phyloP scores from a whole-genome alignment of 768 basidiomycete species.

The Dentipellis sp. region DNA sequence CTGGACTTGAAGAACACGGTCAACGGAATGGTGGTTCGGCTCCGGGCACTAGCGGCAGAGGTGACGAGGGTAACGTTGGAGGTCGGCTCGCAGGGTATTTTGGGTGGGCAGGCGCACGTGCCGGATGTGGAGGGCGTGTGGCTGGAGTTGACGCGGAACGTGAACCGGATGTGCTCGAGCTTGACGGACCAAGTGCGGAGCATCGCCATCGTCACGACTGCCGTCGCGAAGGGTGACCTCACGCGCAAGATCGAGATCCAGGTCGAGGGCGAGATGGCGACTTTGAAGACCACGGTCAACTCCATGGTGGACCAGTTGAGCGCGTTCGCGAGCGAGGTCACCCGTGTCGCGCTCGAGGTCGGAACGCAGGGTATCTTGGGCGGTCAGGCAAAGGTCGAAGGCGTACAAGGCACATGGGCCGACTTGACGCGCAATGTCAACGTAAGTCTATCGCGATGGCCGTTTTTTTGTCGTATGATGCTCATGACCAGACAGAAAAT shows the following conservation, averaged over 20 bases:
- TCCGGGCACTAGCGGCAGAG: conserved; percentile 63
- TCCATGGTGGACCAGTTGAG: conserved; percentile 84
- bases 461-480: not conserved
- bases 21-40: conserved; percentile 36
- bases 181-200: conserved; percentile 70
- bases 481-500: conserved; percentile 48
- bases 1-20: conserved; percentile 59
- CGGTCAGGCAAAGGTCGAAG: conserved; percentile 80
- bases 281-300: conserved; percentile 74
- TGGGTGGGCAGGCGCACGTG: conserved; percentile 80
- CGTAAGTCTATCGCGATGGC: conserved; percentile 30
- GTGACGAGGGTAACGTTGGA: conserved; percentile 76
- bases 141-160: conserved; percentile 70
- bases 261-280: conserved; percentile 77
- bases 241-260: conserved; percentile 86
- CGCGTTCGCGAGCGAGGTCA: conserved; percentile 76
- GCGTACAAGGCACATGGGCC: conserved; percentile 87
- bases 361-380: conserved; percentile 84
- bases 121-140: conserved; percentile 82
- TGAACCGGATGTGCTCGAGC: conserved; percentile 71
- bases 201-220: conserved; percentile 75
- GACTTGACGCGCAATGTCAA: conserved; percentile 85
- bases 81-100: conserved; percentile 78
- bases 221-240: conserved; percentile 81
- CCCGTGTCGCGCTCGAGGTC: conserved; percentile 74